Percentiles rank a stretch among this genome's conserved stretches.
Evolutionary conservation across 202 grass and related monocot species (phyloP).

Genomic region (Saccharum hybrid): DNA sequence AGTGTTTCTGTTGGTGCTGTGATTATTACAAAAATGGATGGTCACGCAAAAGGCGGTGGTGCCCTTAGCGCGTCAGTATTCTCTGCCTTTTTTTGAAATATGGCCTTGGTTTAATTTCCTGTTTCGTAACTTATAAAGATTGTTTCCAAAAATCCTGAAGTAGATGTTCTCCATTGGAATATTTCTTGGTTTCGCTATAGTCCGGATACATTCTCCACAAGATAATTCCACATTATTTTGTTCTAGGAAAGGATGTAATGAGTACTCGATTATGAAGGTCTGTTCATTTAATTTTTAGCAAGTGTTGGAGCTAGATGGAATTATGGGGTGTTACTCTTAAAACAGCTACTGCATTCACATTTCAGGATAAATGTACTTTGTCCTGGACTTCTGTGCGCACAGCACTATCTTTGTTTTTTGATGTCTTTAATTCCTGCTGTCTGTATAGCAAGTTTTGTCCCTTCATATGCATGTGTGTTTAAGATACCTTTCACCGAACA

Average conservation of each 20-base stretch:
- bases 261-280: slow-evolving; percentile 5
- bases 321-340: slow-evolving; percentile 23
- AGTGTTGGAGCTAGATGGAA: not conserved
- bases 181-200: slow-evolving; percentile 1
- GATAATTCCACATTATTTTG: slow-evolving; percentile 11
- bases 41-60: slow-evolving; percentile 89
- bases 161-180: too few relatives aligned
- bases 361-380: slow-evolving; percentile 9
- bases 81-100: slow-evolving; percentile 34
- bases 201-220: slow-evolving; percentile 22
- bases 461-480: not conserved
- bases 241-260: not conserved
- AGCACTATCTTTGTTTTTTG: not conserved
- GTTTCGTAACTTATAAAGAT: not conserved
- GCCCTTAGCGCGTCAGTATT: slow-evolving; percentile 95
- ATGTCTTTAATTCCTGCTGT: not conserved
- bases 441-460: not conserved
- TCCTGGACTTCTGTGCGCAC: not conserved
- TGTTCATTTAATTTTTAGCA: not conserved
- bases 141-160: too few relatives aligned
- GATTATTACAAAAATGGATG: slow-evolving; percentile 98
- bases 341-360: not conserved
- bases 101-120: not conserved
- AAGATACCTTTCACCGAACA: not conserved
- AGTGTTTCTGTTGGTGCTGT: slow-evolving; percentile 97